Evolutionary conservation across 768 basidiomycete genomes (phyloP).

Genomic region (Baorangia bicolor): DNA sequence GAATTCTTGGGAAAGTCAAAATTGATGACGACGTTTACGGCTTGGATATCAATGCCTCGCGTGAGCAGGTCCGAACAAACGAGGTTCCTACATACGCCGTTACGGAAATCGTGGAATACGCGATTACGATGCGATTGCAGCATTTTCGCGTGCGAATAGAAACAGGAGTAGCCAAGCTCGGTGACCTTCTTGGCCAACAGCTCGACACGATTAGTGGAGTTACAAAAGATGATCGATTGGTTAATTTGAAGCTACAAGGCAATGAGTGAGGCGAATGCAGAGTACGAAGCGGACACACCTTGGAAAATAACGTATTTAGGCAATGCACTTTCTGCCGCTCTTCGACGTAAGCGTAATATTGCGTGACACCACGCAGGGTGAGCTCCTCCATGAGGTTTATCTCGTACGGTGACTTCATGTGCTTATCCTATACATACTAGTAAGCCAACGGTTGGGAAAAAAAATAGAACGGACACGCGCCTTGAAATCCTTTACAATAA

Average conservation of each 20-base stretch:
- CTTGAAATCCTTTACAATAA: constrained; percentile 99
- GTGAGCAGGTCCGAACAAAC: constrained; percentile 98
- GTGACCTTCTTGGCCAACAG: constrained; percentile 99
- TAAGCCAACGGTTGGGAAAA: constrained; percentile 3
- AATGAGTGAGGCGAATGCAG: constrained; percentile 1
- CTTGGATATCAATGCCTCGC: constrained; percentile 99
- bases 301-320: constrained; percentile 98
- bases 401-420: constrained; percentile 94
- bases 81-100: constrained; percentile 96
- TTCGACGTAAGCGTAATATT: constrained; percentile 99
- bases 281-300: constrained; percentile 47
- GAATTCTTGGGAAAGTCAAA: constrained; percentile 99
- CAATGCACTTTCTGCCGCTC: constrained; percentile 99
- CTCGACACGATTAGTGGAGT: constrained; percentile 99
- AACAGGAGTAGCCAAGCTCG: constrained; percentile 98
- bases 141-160: constrained; percentile 99
- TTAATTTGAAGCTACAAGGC: constrained; percentile 92
- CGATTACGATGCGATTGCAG: constrained; percentile 98
- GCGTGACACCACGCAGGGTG: constrained; percentile 96
- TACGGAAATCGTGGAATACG: constrained; percentile 99
- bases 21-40: constrained; percentile 99
- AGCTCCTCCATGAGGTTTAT: constrained; percentile 99
- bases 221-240: constrained; percentile 99
- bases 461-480: constrained; percentile 36
- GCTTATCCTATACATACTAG: constrained; percentile 67